These are phyloP conservation scores for Microthlaspi erraticum DNA, from an alignment of 345 rosid genomes.

Conservation along the genomic window DNA sequence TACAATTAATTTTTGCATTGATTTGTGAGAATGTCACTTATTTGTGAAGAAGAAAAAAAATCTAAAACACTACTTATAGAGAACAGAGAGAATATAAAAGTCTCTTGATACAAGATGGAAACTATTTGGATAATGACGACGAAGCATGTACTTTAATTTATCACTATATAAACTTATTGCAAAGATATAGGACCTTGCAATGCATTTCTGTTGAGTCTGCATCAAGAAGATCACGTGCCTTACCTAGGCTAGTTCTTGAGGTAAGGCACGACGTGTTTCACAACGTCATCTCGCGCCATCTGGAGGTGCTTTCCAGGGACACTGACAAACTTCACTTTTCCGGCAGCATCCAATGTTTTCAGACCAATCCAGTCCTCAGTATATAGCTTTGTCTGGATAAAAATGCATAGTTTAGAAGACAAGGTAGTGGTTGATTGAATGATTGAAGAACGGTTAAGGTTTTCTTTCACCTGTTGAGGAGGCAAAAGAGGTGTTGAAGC, in stretches of 20 bases:
- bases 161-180: too few relatives aligned
- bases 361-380: conserved; percentile 93
- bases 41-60: too few relatives aligned
- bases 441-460: background rate
- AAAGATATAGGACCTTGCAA: too few relatives aligned
- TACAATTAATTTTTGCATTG: too few relatives aligned
- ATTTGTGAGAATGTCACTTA: too few relatives aligned
- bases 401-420: background rate
- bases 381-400: conserved; percentile 73
- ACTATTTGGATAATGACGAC: background rate
- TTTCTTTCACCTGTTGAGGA: conserved; percentile 56
- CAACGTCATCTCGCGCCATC: conserved; percentile 61
- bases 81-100: too few relatives aligned
- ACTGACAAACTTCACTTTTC: conserved; percentile 66
- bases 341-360: conserved; percentile 59
- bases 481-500: conserved; percentile 60
- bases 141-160: background rate
- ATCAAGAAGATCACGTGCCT: too few relatives aligned
- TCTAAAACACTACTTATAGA: too few relatives aligned
- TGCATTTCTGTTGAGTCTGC: too few relatives aligned
- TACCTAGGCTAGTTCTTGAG: conserved; percentile 31
- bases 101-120: background rate
- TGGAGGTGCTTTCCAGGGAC: conserved; percentile 75
- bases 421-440: background rate
- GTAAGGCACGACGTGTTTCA: conserved; percentile 66